Percentiles rank a stretch among this genome's conserved stretches.
Evolutionary conservation across 1,284 basidiomycete genomes (phyloP).

Genomic region (Exsudoporus floridanus): DNA sequence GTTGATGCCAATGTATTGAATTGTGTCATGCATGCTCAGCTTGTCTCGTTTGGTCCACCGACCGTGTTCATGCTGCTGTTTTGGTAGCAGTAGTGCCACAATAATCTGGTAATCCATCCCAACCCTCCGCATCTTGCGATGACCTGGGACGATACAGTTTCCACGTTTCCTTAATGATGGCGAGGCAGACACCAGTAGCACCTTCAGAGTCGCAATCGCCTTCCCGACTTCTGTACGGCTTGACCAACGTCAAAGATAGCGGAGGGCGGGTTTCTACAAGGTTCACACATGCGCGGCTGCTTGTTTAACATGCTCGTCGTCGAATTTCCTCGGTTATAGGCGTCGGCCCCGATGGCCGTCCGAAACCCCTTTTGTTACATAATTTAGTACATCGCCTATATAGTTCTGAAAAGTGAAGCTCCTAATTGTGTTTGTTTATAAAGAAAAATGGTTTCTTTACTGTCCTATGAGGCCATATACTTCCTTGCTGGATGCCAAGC

Average conservation of each 20-base stretch:
- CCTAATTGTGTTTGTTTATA: neutral
- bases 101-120: neutral
- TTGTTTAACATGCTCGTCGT: too few relatives aligned
- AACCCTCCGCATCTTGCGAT: neutral
- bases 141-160: neutral
- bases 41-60: neutral
- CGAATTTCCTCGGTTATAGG: too few relatives aligned
- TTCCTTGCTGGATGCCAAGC: neutral
- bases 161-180: neutral
- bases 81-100: neutral
- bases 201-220: too few relatives aligned
- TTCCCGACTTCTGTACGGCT: too few relatives aligned
- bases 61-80: neutral
- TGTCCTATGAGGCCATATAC: neutral
- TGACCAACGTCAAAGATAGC: too few relatives aligned
- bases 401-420: neutral
- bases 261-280: too few relatives aligned
- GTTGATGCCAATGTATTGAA: conserved; percentile 6
- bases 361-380: too few relatives aligned
- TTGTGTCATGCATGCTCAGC: neutral
- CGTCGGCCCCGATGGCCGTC: too few relatives aligned
- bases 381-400: neutral
- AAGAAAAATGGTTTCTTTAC: neutral
- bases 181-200: neutral
- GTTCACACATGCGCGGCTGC: too few relatives aligned